Evolutionary conservation across 331 rosid genomes (phyloP), one percentile per base, ranked within the genome.

Genomic region (Arachis monticola): DNA sequence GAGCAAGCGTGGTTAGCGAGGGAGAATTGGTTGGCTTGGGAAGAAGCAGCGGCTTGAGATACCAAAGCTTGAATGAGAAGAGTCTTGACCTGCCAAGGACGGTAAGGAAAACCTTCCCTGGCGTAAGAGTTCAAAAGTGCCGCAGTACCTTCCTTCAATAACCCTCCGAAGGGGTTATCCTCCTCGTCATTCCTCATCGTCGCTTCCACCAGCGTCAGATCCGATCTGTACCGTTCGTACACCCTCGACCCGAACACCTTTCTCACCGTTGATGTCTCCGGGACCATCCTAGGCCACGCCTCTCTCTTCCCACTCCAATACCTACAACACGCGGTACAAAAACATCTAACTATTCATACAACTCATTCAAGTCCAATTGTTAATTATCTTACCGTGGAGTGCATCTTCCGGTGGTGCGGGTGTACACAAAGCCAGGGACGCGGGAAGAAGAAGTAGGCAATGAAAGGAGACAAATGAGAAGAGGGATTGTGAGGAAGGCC

Each of bases 81-180:
- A 52, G 97, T 94, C 89, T 92, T 94, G 3, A 94, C 96, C 72
- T 91, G 91, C 99, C 99, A 94, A 2, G 97, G 87, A 9, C 69
- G 53, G 79, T 77, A 92, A 41, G 93, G 90, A 35, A 84, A 94
- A 8, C 87, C 88, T 44, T 80, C 74, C 47, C 97, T 86, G 0
- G 93, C 79, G 22, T 94, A 94, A 5, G 96, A 91, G 80, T 92
- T 94, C 14, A 94, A 72, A 40, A 94, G 70, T 0, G 97, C 96
- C 0, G 93, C 96, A 4, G 69, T 90, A 6, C 85, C 97, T 74
- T 94, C 92, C 85, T 87, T 92, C 85, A 92, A 52, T 79, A 92
- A 79, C 69, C 85, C 88, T 35, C 78, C 83, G 56, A 80, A 94
- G 0, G 76, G 81, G 69, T 85, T 81, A 53, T 78, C 84, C 44